Evolutionary conservation across 2,329 filamentous ascomycete genomes (phyloP), one percentile per base, ranked within the genome.

Genomic region (Niveomyces coronatus): DNA sequence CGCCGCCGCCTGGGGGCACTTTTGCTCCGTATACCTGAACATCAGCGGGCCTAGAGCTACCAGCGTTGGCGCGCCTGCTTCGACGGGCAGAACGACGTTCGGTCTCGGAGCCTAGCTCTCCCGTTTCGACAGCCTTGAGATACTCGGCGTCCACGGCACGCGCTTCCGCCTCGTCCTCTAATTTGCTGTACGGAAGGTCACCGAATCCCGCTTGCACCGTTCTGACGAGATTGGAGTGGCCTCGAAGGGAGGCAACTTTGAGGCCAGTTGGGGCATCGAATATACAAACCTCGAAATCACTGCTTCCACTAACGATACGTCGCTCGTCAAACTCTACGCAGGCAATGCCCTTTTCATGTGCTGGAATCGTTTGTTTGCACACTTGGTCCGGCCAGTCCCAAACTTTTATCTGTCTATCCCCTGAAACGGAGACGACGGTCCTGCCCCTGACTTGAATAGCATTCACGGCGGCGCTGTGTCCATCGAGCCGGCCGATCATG

Each of bases 321-420:
- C 85, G 79, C 18, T 86, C 87, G 55, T 98, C 91, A 53, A 91
- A 96, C 59, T 98, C 89, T 13, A 98, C 88, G 56, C 91, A 98
- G 3, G 91, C 91, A 50, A 98, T 96, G 22, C 91, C 91, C 57
- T 98, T 98, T 45, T 76, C 77, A 52, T 98, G 91, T 2, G 89
- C 91, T 27, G 84, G 70, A 23, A 94, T 78, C 1, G 85, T 94
- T 50, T 83, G 77, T 31, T 74, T 70, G 56, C 85, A 89, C 30
- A 72, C 65, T 41, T 86, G 84, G 7, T 77, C 83, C 14, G 81
- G 81, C 65, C 94, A 85, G 56, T 93, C 82, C 91, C 91, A 98
- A 15, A 95, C 73, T 57, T 94, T 95, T 61, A 98, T 88, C 45
- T 83, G 77, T 26, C 91, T 80, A 56, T 98, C 91, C 14, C 91